Evolutionary conservation across 75 land plant genomes (phyloP), one percentile per base, ranked within the genome.

Genomic region (Cryptomeria japonica): DNA sequence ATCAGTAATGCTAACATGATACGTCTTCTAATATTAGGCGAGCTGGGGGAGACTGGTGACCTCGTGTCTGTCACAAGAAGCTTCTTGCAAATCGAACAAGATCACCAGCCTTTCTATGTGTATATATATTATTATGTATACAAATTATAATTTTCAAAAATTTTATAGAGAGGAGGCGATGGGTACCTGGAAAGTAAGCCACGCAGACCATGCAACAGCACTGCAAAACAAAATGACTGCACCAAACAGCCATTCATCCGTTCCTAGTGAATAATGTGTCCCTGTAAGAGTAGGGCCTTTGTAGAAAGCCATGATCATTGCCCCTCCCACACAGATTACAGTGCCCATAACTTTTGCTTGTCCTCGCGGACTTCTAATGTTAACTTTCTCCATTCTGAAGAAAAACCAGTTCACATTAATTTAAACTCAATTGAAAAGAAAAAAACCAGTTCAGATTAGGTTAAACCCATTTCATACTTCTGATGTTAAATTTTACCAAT

Each of bases 331-430:
- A 68, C 92, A 86, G 36, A 87, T 41, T 15, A 91, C 22, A 18
- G 93, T 86, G 46, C 93, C 93, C n/a, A 92, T 12, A 16, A 88
- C 83, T 85, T 90, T 92, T 36, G 93, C 93, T 53, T 88, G 87
- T 28, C 88, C 93, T 75, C 88, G 87, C 55, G 14, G 53, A 72
- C 87, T 90, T 82, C 80, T 41, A 22, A 90, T 58, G 8, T 84
- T 61, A 25, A 92, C 36, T n/a, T 56, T 28, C 64, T 92, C 93
- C 58, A 92, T 13, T 18, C 93, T 92, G 89, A 37, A 41, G 1
- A 80, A 16, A 41, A 5, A 8, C 22, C 16, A 51, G 3, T 51
- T 51, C 55, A 76, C 18, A 12, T 11, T 2, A 37, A 34, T 13
- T 14, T 49, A 76, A 15, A 76, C 6, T 2, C 41, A 41, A 41